Base-by-base conservation (phyloP, 2,329 filamentous ascomycete genomes). In the Aspergillus flavus region DNA sequence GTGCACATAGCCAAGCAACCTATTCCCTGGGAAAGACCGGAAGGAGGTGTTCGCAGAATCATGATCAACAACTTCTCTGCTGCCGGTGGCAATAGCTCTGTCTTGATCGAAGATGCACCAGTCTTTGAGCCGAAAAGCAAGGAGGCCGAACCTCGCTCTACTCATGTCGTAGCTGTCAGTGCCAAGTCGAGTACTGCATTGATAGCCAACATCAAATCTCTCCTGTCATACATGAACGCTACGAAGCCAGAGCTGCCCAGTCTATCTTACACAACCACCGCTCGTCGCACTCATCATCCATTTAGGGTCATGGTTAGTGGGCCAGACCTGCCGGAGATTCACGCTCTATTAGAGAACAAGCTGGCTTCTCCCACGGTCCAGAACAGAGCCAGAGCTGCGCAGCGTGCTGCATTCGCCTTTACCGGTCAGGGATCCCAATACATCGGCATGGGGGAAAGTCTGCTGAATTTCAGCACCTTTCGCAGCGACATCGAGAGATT, bases 51-150 rank as follows among this genome's bases (percentile, higher is more conserved):
- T 59, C 75, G 84, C 2, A 73, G 75, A 7, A 78, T 81, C 0
- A 74, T 81, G 26, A 75, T 90, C 65, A 92, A 92, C 79, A 91
- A 90, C 75, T 92, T 91, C 71, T 85, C 85, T 65, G 90, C 90
- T 1, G 87, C 89, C 32, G 89, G 89, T 59, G 89, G 89, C 9
- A 92, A 92, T 76, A 91, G 89, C 1, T 86, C 87, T 19, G 74
- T 91, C 28, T 75, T 92, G 7, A 70, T 92, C 2, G 87, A 91
- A 71, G 89, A 91, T 65, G 85, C 81, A 0, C 86, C 87, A 7
- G 57, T 74, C 75, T 61, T 70, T 69, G 62, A 71, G 70, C 14
- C 39, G 58, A 70, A 70, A 66, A 41, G 19, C 19, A 12, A 62
- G 67, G 3, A 46, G 19, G 45, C 57, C 19, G 87, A 91, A 66